Evolutionary conservation across 1,139 yeast species (phyloP).

Genomic region (Scheffersomyces cryptocercus): DNA sequence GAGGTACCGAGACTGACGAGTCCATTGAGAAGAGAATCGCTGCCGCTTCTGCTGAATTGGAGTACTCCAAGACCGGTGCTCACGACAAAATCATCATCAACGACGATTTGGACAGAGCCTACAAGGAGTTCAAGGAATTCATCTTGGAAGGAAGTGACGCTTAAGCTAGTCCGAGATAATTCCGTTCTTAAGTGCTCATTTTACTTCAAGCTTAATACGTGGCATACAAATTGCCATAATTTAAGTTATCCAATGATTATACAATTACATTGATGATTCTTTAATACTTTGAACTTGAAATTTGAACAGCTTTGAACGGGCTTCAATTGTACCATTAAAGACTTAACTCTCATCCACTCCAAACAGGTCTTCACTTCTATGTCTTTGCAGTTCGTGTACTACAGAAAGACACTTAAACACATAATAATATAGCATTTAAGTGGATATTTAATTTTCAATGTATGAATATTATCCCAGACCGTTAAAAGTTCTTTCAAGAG

Average conservation of each 20-base stretch:
- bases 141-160: conserved; percentile 40
- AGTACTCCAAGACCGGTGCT: conserved; percentile 84
- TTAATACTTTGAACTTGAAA: not conserved
- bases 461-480: too few species aligned
- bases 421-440: too few species aligned
- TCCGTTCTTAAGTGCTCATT: not conserved
- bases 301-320: too few species aligned
- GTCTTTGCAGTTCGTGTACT: too few species aligned
- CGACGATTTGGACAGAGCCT: conserved; percentile 89
- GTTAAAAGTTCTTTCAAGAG: too few species aligned
- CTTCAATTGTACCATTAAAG: too few species aligned
- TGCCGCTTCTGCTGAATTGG: conserved; percentile 88
- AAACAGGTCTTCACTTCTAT: too few species aligned
- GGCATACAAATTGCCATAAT: not conserved
- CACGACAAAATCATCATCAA: conserved; percentile 88
- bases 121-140: conserved; percentile 74
- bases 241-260: not conserved
- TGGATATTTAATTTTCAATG: too few species aligned
- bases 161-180: not conserved
- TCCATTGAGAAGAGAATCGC: conserved; percentile 77
- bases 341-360: too few species aligned
- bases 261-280: not conserved
- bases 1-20: conserved; percentile 94
- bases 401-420: too few species aligned
- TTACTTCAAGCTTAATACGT: not conserved